Percentiles rank a stretch among this genome's conserved stretches.
Evolutionary conservation across 1,284 basidiomycete species (phyloP).

Genomic region (Cryptococcus sp.): DNA sequence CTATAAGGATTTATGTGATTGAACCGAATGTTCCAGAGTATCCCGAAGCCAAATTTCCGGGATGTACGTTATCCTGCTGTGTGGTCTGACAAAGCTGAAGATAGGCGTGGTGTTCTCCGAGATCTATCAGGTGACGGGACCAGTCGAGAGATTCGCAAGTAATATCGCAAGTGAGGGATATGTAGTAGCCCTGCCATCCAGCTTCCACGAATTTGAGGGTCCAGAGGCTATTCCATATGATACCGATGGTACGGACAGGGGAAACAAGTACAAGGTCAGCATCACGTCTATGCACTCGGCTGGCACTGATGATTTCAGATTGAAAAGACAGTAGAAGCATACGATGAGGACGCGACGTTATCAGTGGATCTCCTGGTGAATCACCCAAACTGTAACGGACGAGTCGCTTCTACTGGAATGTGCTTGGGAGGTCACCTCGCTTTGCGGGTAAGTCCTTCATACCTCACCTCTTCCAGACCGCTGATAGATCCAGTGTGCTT

Average conservation of each 20-base stretch:
- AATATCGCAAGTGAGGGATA: conserved; percentile 81
- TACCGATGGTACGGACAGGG: conserved; percentile 79
- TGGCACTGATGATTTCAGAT: conserved; percentile 53
- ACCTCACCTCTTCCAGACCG: too few species aligned
- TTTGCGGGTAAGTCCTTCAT: conserved; percentile 53
- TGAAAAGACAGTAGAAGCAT: conserved; percentile 75
- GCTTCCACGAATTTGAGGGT: conserved; percentile 84
- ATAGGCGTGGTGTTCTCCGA: conserved; percentile 46
- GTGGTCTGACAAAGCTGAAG: neutral
- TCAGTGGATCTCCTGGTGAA: conserved; percentile 68
- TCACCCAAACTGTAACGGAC: conserved; percentile 76
- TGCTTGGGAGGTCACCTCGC: conserved; percentile 53
- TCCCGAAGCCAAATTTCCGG: conserved; percentile 48
- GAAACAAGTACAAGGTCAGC: conserved; percentile 77
- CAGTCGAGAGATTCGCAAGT: conserved; percentile 64
- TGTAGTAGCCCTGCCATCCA: conserved; percentile 41
- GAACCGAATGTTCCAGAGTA: conserved; percentile 47
- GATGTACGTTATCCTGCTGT: conserved; percentile 25
- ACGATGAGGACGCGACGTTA: conserved; percentile 78
- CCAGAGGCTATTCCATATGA: conserved; percentile 84
- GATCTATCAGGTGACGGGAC: conserved; percentile 51
- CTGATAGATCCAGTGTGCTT: conserved; percentile 60
- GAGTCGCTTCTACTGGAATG: conserved; percentile 62
- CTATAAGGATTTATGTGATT: conserved; percentile 61
- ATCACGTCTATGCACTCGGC: neutral